Conservation (phyloP, 495 filamentous ascomycete species). For the Bacidia rubella region DNA sequence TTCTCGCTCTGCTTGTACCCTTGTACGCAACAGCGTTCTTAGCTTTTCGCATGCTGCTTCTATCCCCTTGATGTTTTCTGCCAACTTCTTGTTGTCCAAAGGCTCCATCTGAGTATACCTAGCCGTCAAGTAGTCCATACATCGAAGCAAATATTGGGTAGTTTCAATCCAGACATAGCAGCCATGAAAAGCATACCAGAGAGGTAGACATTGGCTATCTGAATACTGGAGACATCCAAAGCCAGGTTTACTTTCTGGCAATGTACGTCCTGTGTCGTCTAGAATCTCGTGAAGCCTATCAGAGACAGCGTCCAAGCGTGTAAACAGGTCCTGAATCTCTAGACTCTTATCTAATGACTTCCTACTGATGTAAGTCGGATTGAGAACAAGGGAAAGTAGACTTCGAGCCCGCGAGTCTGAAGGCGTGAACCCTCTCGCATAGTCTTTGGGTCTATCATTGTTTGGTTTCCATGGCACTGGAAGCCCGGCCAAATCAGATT, state of each 20-base stretch:
- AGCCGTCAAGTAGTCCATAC: background rate
- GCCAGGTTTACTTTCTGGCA: background rate
- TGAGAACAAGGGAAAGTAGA: background rate
- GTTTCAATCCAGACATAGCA: background rate
- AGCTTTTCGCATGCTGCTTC: background rate
- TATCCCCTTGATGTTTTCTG: background rate
- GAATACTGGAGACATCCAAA: background rate
- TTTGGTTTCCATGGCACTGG: background rate
- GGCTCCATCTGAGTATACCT: background rate
- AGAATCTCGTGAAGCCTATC: background rate
- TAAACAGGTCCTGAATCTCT: background rate
- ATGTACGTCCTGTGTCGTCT: background rate
- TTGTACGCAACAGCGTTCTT: background rate
- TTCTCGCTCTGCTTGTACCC: background rate
- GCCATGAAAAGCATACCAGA: slow-evolving; percentile 1
- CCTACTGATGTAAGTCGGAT: background rate
- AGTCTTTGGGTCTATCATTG: background rate
- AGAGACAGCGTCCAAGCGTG: background rate
- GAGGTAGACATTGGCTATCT: background rate
- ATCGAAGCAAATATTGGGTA: background rate
- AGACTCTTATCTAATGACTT: background rate
- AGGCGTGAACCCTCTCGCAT: background rate
- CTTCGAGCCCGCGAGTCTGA: background rate
- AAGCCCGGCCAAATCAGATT: background rate
- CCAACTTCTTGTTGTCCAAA: background rate